Evolutionary conservation across 148 eudicot genomes (phyloP).

Genomic region (Silene uniflora): DNA sequence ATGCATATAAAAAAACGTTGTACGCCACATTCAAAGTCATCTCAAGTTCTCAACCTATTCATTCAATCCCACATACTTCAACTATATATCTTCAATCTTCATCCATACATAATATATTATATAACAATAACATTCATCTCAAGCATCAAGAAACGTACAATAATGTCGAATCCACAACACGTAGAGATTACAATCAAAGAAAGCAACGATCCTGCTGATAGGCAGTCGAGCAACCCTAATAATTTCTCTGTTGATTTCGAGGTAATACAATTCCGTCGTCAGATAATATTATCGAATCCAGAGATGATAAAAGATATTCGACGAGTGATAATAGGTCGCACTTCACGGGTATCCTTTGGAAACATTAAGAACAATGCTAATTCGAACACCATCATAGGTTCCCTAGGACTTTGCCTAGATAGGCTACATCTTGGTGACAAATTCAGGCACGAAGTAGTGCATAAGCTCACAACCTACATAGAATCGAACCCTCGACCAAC

Average conservation of each 20-base stretch:
- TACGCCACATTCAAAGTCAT: too few species aligned
- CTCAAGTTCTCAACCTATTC: too few species aligned
- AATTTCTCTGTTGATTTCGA: background rate
- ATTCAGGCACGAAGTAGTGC: background rate
- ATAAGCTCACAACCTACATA: background rate
- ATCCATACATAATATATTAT: too few species aligned
- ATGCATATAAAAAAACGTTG: too few species aligned
- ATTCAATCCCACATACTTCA: too few species aligned
- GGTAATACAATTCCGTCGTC: background rate
- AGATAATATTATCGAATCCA: background rate
- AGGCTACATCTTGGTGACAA: background rate
- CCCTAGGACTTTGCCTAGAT: background rate
- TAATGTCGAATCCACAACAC: background rate
- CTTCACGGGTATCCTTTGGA: background rate
- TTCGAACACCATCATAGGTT: too few species aligned
- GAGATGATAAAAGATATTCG: background rate
- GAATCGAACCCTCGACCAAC: background rate
- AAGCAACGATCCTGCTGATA: background rate
- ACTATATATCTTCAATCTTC: too few species aligned
- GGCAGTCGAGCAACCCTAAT: background rate
- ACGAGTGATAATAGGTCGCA: background rate
- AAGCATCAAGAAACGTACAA: background rate
- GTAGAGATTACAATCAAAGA: background rate
- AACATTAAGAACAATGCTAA: background rate
- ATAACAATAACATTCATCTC: background rate